Base-by-base conservation (phyloP, 495 filamentous ascomycete genomes). In the Annulohypoxylon bovei region DNA sequence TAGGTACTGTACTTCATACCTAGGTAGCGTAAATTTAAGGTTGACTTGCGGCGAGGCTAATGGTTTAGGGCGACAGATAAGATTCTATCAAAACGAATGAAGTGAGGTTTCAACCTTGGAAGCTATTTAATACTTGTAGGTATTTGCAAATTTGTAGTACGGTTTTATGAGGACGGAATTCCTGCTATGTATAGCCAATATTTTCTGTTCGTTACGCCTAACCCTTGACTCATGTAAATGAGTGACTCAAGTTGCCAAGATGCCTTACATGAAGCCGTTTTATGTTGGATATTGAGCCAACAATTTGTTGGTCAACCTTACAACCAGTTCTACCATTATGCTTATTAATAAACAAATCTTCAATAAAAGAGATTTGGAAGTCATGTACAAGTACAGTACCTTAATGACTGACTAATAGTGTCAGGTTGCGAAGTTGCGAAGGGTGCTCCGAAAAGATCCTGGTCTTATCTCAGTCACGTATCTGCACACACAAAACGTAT, bases 41-140 rank as follows among this genome's bases (percentile, higher is more conserved):
- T 54, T 66, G 44, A 42, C 35, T 50, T 59, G 54, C 58, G 44
- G 33, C 52, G 11, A 61, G 56, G 18, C 55, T 67, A 67, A 46
- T 9, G 47, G 42, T 35, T 14, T 53, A 59, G 14, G 46, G 20
- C 23, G 8, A 3, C n/a, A 52, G 40, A 20, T 59, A 42, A 20
- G 44, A 40, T 57, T 40, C 32, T 16, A 32, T 40, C 32, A 6
- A 33, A 4, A 23, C 23, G 8, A 18, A 39, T 7, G 30, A 14
- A 56, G 22, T 12, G 35, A 7, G 14, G 14, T 12, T 42, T 20
- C 20, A 42, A 40, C n/a, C n/a, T n/a, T n/a, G n/a, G n/a, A n/a
- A 42, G n/a, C 39, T 42, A 5, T 42, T 18, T 42, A 42, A 42
- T 42, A 42, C n/a, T n/a, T n/a, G n/a, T n/a, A n/a, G n/a, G n/a